phyloP scores from a whole-genome alignment of 2,329 filamentous ascomycete species.

The Pseudofabraea citricarpa region DNA sequence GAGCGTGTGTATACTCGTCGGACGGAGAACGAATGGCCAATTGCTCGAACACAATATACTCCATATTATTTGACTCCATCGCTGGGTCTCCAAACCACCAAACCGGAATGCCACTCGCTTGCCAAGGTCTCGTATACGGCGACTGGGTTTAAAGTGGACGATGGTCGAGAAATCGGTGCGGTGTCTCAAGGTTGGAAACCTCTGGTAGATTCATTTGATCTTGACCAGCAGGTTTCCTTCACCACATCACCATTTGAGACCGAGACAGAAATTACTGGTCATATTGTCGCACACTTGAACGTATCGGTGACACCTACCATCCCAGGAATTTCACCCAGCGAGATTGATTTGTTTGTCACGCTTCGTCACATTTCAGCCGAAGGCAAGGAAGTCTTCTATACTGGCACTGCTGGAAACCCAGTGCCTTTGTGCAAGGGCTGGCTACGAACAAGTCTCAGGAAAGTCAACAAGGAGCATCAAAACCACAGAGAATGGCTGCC shows the following conservation, averaged over 20 bases:
- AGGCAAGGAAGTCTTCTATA: conserved; percentile 56
- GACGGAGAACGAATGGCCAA: conserved; percentile 60
- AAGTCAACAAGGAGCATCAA: conserved; percentile 43
- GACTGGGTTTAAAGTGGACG: conserved; percentile 30
- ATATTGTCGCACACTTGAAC: conserved; percentile 59
- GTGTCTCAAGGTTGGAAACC: conserved; percentile 38
- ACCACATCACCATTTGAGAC: conserved; percentile 49
- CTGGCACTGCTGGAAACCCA: conserved; percentile 57
- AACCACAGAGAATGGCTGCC: conserved; percentile 51
- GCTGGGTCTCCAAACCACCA: conserved; percentile 36
- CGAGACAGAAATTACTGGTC: conserved; percentile 67
- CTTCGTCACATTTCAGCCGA: conserved; percentile 49
- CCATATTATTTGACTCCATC: conserved; percentile 53
- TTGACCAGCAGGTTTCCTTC: conserved; percentile 43
- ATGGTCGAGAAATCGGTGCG: conserved; percentile 42
- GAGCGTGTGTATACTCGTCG: conserved; percentile 53
- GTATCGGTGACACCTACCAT: conserved; percentile 53
- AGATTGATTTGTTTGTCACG: conserved; percentile 60
- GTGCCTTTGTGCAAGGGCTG: conserved; percentile 59
- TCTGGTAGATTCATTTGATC: neutral
- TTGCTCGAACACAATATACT: conserved; percentile 59
- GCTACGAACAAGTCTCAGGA: conserved; percentile 52
- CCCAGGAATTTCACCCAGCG: conserved; percentile 19
- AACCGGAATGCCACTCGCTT: conserved; percentile 49
- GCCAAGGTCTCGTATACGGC: conserved; percentile 25